Conservation (phyloP, 148 eudicot genomes). For the Rhododendron williamsianum region DNA sequence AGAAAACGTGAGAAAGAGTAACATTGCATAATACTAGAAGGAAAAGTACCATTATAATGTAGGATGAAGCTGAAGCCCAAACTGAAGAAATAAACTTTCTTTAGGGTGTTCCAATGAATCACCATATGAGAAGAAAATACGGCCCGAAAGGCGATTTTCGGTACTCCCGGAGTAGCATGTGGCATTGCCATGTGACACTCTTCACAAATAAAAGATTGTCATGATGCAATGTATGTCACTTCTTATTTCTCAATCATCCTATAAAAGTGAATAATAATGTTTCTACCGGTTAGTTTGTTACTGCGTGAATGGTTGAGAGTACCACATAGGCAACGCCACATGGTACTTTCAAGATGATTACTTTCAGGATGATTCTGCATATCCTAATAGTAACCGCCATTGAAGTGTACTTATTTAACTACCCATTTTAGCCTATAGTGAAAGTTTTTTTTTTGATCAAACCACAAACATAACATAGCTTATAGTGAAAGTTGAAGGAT, state of each 20-base stretch:
- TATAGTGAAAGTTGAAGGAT: background rate
- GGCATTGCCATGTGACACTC: no score
- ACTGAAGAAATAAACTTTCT: background rate
- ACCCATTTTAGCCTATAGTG: background rate
- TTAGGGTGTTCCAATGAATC: background rate
- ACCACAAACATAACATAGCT: no score
- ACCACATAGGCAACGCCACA: background rate
- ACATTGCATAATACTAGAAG: background rate
- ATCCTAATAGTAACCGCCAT: no score
- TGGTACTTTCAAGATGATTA: background rate
- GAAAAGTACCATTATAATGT: background rate
- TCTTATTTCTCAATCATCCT: no score
- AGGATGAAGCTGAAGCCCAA: background rate
- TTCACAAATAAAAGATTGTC: no score
- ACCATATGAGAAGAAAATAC: background rate
- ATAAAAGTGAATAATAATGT: no score
- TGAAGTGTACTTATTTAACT: no score
- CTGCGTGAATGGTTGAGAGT: no score
- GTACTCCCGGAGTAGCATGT: no score
- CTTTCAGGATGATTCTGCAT: background rate
- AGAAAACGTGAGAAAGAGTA: background rate
- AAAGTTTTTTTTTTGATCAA: background rate
- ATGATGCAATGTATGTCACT: no score
- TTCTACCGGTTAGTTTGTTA: no score
- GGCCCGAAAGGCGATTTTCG: background rate